A percentile compares a stretch with the other conserved stretches of the same genome.
Evolutionary conservation across 78 protist genomes (phyloP).

Genomic region (Emiliania huxleyi): DNA sequence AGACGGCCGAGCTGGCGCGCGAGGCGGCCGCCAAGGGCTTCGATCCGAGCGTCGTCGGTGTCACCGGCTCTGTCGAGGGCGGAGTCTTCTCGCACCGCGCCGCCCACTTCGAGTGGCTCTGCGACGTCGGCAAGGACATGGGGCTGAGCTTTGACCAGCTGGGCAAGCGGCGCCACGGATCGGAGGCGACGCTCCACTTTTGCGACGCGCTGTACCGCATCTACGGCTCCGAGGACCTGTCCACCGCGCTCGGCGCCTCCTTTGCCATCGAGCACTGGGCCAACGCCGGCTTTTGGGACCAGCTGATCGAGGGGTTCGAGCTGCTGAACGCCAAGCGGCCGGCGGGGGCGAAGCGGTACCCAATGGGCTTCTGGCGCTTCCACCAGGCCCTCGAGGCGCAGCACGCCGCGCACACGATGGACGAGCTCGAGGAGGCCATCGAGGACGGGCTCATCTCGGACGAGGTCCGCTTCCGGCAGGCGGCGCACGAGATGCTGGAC

Average conservation of each 20-base stretch:
- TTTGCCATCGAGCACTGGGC: slow-evolving; percentile 7
- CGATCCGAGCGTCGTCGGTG: neutral
- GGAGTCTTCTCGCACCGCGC: neutral
- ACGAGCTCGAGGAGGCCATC: neutral
- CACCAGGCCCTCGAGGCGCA: neutral
- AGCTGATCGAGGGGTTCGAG: neutral
- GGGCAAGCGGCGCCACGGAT: neutral
- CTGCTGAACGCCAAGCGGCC: neutral
- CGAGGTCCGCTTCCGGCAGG: neutral
- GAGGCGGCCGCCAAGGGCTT: neutral
- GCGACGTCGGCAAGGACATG: neutral
- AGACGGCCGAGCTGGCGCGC: neutral
- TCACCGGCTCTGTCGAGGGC: neutral
- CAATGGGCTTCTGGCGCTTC: neutral
- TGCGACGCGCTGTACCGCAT: neutral
- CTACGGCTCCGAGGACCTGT: neutral
- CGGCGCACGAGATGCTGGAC: neutral
- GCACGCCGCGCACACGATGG: neutral
- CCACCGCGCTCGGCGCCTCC: neutral
- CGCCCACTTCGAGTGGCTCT: neutral
- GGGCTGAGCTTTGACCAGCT: neutral
- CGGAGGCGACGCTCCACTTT: neutral
- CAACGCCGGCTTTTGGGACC: neutral
- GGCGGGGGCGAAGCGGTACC: neutral
- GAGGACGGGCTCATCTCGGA: neutral